Evolutionary conservation across 208 protist species (phyloP).

Genomic region (Herpetomonas samuelpessoai): DNA sequence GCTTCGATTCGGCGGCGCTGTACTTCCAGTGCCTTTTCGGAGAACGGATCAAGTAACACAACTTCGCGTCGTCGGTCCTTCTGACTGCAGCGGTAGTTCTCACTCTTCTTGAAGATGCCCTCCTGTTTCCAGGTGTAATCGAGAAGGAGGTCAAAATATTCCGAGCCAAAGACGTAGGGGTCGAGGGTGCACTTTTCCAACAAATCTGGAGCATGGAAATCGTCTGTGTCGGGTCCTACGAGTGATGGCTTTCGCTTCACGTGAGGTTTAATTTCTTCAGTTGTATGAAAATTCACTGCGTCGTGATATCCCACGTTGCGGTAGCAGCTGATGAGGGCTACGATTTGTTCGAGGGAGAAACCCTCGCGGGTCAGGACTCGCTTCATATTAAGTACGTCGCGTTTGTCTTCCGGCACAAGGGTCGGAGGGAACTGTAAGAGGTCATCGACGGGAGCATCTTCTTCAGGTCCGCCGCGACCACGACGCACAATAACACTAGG

Average conservation of each 20-base stretch:
- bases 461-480: constrained; percentile 44
- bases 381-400: constrained; percentile 78
- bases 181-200: constrained; percentile 75
- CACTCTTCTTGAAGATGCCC: constrained; percentile 23
- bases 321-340: constrained; percentile 64
- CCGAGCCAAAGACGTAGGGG: constrained; percentile 83
- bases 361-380: constrained; percentile 62
- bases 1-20: constrained; percentile 39
- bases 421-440: constrained; percentile 43
- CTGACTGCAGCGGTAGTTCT: constrained; percentile 52
- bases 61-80: constrained; percentile 66
- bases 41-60: constrained; percentile 74
- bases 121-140: constrained; percentile 78
- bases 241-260: constrained; percentile 27
- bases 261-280: constrained; percentile 61
- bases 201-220: constrained; percentile 49
- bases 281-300: constrained; percentile 70
- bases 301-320: constrained; percentile 79
- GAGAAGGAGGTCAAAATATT: constrained; percentile 84
- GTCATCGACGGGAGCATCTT: constrained; percentile 14
- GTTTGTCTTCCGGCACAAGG: constrained; percentile 42
- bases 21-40: constrained; percentile 49
- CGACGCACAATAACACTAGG: constrained; percentile 53
- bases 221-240: constrained; percentile 35
- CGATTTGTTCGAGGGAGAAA: constrained; percentile 71